Percentiles rank a stretch among this genome's conserved stretches.
Evolutionary conservation across 805 yeast genomes (phyloP).

Genomic region (Starmerella ratchasimensis): DNA sequence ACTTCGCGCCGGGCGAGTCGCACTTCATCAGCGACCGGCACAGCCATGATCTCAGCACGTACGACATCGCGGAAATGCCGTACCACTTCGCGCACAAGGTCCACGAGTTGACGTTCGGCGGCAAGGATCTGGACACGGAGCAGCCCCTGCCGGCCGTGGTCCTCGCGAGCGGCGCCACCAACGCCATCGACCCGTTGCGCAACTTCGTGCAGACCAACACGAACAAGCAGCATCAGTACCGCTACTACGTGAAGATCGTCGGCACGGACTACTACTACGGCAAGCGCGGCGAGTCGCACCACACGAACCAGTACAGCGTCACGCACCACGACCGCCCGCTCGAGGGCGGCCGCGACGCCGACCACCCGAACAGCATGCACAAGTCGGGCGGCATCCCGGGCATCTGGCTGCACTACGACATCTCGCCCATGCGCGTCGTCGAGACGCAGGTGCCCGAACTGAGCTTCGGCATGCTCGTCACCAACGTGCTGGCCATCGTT

Average conservation of each 20-base stretch:
- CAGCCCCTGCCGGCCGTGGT: conserved; percentile 34
- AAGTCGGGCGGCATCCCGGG: conserved; percentile 87
- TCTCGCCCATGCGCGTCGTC: conserved; percentile 83
- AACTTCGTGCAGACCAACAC: conserved; percentile 26
- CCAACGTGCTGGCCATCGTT: conserved; percentile 60
- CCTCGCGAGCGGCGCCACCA: not conserved
- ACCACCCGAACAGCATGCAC: conserved; percentile 65
- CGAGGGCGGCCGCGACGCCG: conserved; percentile 76
- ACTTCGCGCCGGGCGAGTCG: conserved; percentile 91
- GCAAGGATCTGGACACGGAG: conserved; percentile 28
- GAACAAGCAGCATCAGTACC: conserved; percentile 47
- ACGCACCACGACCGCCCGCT: conserved; percentile 80
- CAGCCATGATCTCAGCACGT: conserved; percentile 73
- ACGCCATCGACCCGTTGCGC: conserved; percentile 13
- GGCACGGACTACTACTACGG: conserved; percentile 72
- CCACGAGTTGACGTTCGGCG: conserved; percentile 75
- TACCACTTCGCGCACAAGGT: conserved; percentile 67
- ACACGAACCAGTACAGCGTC: conserved; percentile 82
- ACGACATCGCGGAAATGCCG: conserved; percentile 38
- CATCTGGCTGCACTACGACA: conserved; percentile 72
- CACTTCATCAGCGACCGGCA: conserved; percentile 43
- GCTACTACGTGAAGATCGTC: conserved; percentile 80
- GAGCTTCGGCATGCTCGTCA: conserved; percentile 16
- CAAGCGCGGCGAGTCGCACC: conserved; percentile 35
- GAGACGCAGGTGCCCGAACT: conserved; percentile 49